A percentile compares a stretch with the other conserved stretches of the same genome.
phyloP scores from a whole-genome alignment of 1,139 yeast species.

The Casaregolazyma lundiana region DNA sequence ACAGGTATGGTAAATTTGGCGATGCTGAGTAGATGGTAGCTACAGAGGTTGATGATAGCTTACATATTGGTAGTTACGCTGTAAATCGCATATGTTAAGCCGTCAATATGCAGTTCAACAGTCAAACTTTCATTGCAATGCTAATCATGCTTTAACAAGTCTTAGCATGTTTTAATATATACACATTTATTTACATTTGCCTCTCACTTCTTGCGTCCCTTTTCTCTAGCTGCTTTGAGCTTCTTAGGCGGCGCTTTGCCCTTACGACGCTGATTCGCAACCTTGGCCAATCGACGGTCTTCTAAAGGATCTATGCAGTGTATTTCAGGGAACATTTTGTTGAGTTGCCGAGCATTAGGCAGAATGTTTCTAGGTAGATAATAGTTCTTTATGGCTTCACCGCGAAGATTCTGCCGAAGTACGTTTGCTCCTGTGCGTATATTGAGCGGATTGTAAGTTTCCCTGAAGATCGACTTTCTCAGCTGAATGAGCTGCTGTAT shows the following conservation, averaged over 20 bases:
- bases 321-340: conserved; percentile 53
- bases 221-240: conserved; percentile 18
- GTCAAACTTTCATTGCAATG: too few species aligned
- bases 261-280: conserved; percentile 17
- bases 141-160: too few species aligned
- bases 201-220: conserved; percentile 17
- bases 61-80: too few species aligned
- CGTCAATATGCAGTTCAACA: too few species aligned
- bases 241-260: conserved; percentile 28
- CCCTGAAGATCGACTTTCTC: conserved; percentile 58
- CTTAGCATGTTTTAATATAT: background rate
- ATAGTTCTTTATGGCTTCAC: conserved; percentile 66
- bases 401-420: conserved; percentile 66
- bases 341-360: conserved; percentile 58
- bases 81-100: too few species aligned
- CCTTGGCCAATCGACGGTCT: conserved; percentile 40
- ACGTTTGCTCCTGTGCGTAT: conserved; percentile 75
- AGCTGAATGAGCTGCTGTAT: conserved; percentile 52
- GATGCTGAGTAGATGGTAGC: too few species aligned
- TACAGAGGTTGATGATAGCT: too few species aligned
- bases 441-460: conserved; percentile 62
- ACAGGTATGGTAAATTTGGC: too few species aligned
- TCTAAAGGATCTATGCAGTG: conserved; percentile 70
- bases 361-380: conserved; percentile 57
- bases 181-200: background rate